phyloP scores from a whole-genome alignment of 345 rosid species.

The Gossypium thurberi region DNA sequence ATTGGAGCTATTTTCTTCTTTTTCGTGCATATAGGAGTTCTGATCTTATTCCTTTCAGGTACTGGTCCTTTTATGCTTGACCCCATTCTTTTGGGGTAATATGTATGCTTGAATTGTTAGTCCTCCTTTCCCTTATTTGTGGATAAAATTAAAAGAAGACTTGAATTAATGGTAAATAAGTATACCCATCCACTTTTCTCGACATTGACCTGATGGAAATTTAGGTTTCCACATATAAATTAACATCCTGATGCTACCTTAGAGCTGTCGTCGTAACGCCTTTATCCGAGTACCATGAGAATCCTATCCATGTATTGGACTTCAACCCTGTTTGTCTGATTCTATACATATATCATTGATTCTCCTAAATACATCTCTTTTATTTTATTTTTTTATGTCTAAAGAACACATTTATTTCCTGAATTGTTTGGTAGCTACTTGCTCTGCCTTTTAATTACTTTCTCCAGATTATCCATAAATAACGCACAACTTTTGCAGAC shows the following conservation, averaged over 20 bases:
- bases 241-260: not conserved
- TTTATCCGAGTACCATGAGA: not conserved
- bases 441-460: constrained; percentile 7
- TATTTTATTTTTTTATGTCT: not conserved
- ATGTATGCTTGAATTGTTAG: not conserved
- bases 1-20: constrained; percentile 82
- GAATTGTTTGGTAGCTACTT: not conserved
- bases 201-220: not conserved
- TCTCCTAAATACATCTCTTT: not conserved
- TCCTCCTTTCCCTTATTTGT: not conserved
- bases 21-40: constrained; percentile 34
- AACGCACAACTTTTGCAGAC: constrained; percentile 37
- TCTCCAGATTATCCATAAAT: constrained; percentile 10
- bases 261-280: not conserved
- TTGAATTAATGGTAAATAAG: not conserved
- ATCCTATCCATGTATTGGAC: not conserved
- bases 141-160: not conserved
- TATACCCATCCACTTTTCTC: not conserved
- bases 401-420: not conserved
- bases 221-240: not conserved
- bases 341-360: not conserved
- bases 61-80: constrained; percentile 12
- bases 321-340: not conserved
- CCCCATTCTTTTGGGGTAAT: constrained; percentile 8
- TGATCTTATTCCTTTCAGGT: constrained; percentile 86